These are phyloP conservation scores for Clausena lansium DNA, from an alignment of 345 rosid genomes.

Conservation along the genomic window DNA sequence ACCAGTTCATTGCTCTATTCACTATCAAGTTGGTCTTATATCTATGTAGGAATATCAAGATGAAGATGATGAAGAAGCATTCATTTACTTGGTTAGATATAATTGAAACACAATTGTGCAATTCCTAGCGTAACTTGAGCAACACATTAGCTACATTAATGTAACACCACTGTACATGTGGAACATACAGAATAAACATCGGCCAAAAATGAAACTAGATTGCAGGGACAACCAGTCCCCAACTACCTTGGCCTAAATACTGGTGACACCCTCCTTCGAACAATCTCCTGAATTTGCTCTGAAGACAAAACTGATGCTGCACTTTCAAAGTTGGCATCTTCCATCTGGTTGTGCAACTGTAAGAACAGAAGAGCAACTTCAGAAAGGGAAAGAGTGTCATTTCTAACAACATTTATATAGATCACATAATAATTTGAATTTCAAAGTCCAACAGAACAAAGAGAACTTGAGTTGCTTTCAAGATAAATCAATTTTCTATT, in stretches of 20 bases:
- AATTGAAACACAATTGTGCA: neutral
- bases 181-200: neutral
- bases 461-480: neutral
- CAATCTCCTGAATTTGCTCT: slow-evolving; percentile 67
- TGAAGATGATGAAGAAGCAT: neutral
- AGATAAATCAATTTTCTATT: neutral
- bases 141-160: neutral
- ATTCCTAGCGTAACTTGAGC: too few relatives aligned
- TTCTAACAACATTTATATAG: neutral
- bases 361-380: slow-evolving; percentile 1
- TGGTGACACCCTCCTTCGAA: slow-evolving; percentile 61
- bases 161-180: neutral
- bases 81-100: neutral
- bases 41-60: neutral
- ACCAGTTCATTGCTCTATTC: neutral
- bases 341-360: slow-evolving; percentile 67
- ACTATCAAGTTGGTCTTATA: neutral
- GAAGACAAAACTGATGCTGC: slow-evolving; percentile 54
- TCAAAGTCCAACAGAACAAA: neutral
- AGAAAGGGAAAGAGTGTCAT: neutral
- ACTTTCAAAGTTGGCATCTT: slow-evolving; percentile 48
- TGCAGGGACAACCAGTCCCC: neutral
- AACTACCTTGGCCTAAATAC: slow-evolving; percentile 43
- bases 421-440: neutral
- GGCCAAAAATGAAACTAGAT: neutral